Conservation (phyloP, 2,329 filamentous ascomycete genomes). For the Penicillium fuscoglaucum region DNA sequence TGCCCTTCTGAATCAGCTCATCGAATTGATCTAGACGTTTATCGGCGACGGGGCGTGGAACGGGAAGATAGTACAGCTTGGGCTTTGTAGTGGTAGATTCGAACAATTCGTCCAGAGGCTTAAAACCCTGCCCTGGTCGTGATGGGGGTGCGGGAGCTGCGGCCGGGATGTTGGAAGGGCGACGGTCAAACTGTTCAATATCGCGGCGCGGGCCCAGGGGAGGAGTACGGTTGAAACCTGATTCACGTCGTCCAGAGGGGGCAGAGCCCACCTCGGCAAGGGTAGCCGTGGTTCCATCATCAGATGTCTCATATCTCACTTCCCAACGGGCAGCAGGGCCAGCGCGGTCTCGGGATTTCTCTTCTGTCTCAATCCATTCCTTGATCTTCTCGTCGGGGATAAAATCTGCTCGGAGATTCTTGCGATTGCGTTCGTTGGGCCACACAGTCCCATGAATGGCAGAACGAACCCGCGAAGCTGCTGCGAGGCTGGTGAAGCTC, state of each 20-base stretch:
- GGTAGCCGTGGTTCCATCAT: conserved; percentile 57
- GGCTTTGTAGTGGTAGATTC: conserved; percentile 61
- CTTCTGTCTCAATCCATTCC: conserved; percentile 73
- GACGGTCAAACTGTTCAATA: conserved; percentile 23
- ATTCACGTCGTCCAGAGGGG: conserved; percentile 29
- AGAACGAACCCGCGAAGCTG: conserved; percentile 74
- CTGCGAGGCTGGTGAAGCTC: conserved; percentile 65
- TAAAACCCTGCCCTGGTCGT: conserved; percentile 48
- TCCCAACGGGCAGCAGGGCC: conserved; percentile 63
- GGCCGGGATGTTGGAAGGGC: conserved; percentile 27
- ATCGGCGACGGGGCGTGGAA: conserved; percentile 63
- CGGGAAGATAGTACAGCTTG: conserved; percentile 66
- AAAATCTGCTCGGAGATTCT: conserved; percentile 85
- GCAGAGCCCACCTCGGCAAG: conserved; percentile 53
- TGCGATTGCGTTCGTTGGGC: conserved; percentile 83
- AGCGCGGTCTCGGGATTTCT: conserved; percentile 48
- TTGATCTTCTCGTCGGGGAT: conserved; percentile 72
- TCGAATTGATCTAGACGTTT: conserved; percentile 64
- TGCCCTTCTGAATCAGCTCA: conserved; percentile 41
- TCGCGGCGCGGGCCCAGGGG: conserved; percentile 30
- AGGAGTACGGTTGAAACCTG: conserved; percentile 32
- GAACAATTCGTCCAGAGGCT: conserved; percentile 62
- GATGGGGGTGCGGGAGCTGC: conserved; percentile 22
- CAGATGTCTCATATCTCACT: conserved; percentile 65
- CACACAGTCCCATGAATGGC: conserved; percentile 76